Evolutionary conservation across 805 yeast genomes (phyloP).

Genomic region (Kodamaea sagamina): DNA sequence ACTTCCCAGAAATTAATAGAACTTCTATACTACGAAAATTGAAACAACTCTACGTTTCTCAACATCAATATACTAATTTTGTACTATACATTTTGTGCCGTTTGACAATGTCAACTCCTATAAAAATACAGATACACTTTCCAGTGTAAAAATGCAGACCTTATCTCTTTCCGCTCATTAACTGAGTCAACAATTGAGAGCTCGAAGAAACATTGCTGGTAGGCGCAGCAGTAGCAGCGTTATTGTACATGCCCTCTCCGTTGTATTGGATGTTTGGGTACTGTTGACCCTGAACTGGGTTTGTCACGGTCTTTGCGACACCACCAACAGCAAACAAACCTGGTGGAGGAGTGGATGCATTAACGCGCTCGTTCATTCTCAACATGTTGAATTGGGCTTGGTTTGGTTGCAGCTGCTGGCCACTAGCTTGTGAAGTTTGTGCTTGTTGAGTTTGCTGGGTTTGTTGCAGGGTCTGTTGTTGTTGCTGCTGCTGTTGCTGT

Average conservation of each 20-base stretch:
- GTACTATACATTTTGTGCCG: constrained; percentile 1
- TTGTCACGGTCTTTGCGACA: constrained; percentile 15
- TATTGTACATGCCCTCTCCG: constrained; percentile 11
- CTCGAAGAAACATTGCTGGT: constrained; percentile 51
- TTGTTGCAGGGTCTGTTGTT: constrained; percentile 23
- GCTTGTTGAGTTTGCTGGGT: constrained; percentile 45
- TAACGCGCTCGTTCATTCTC: constrained; percentile 35
- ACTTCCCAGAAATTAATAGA: background rate
- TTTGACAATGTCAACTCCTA: background rate
- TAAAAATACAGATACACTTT: constrained; percentile 2
- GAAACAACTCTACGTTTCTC: background rate
- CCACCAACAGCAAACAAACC: constrained; percentile 51
- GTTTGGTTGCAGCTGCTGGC: constrained; percentile 27
- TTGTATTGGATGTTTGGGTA: constrained; percentile 12
- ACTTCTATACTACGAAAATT: too few relatives aligned
- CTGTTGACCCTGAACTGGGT: background rate
- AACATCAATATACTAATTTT: constrained; percentile 3
- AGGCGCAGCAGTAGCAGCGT: constrained; percentile 15
- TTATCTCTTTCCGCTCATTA: constrained; percentile 74
- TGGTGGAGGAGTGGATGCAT: constrained; percentile 66
- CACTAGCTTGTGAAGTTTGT: constrained; percentile 42
- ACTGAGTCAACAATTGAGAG: constrained; percentile 78
- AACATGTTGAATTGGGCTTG: constrained; percentile 30
- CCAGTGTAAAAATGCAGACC: constrained; percentile 7
- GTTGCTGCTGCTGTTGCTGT: constrained; percentile 44